These are phyloP conservation scores for Atkinsonella hypoxylon DNA, from an alignment of 2,329 filamentous ascomycete species.

Conservation along the genomic window DNA sequence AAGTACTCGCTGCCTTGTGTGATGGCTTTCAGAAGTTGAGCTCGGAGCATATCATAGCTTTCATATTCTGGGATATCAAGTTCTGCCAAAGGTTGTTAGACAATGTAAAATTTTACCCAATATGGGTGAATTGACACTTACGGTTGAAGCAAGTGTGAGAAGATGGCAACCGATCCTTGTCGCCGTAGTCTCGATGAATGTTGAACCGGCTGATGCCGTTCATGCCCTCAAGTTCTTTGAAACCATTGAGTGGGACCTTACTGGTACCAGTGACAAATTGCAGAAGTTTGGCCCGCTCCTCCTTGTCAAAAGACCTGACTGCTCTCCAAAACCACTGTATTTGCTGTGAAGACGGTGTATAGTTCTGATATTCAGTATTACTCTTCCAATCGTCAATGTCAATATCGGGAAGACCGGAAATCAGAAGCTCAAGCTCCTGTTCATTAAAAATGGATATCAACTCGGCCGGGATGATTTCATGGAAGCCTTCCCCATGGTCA, in stretches of 20 bases:
- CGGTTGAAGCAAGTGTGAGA: constrained; percentile 99
- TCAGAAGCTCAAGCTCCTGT: constrained; percentile 90
- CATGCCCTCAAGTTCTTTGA: constrained; percentile 99
- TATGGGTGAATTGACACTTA: constrained; percentile 41
- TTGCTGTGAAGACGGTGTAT: constrained; percentile 83
- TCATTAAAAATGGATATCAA: constrained; percentile 97
- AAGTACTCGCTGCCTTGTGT: constrained; percentile 97
- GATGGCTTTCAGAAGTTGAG: constrained; percentile 86
- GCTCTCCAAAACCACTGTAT: constrained; percentile 99
- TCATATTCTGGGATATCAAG: constrained; percentile 98
- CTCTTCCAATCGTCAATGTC: constrained; percentile 99
- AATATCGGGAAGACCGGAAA: constrained; percentile 93
- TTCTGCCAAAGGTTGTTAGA: constrained; percentile 41
- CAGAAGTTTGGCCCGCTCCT: constrained; percentile 91
- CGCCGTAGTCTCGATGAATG: constrained; percentile 94
- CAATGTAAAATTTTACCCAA: not conserved
- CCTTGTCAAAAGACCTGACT: constrained; percentile 93
- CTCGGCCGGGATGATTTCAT: constrained; percentile 92
- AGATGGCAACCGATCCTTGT: constrained; percentile 87
- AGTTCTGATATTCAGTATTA: constrained; percentile 98
- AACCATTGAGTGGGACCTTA: constrained; percentile 95
- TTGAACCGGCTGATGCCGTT: constrained; percentile 97
- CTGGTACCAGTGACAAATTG: constrained; percentile 98
- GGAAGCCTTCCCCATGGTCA: constrained; percentile 54
- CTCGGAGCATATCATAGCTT: constrained; percentile 79